phyloP scores from a whole-genome alignment of 306 rosid species.

The Mucuna pruriens region DNA sequence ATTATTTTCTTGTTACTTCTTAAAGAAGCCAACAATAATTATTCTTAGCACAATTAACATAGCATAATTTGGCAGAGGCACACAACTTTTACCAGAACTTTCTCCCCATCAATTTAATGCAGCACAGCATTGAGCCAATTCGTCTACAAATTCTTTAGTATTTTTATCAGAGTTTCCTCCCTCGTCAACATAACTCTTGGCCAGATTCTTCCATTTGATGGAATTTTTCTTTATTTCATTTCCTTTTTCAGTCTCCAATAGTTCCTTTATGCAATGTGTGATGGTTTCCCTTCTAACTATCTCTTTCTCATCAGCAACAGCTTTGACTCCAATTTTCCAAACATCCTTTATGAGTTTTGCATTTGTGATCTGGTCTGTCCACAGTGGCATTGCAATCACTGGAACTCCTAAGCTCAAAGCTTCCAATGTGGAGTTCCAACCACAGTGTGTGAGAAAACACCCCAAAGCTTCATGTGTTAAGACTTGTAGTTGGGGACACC shows the following conservation, averaged over 20 bases:
- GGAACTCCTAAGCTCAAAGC: slow-evolving; percentile 28
- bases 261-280: slow-evolving; percentile 3
- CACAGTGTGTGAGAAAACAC: slow-evolving; percentile 34
- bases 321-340: slow-evolving; percentile 21
- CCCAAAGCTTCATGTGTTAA: slow-evolving; percentile 29
- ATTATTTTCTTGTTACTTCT: background rate
- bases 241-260: slow-evolving; percentile 8
- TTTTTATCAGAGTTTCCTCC: slow-evolving; percentile 33
- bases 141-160: slow-evolving; percentile 12
- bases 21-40: background rate
- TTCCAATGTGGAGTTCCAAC: slow-evolving; percentile 32
- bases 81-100: background rate
- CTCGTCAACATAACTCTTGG: slow-evolving; percentile 9
- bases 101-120: background rate
- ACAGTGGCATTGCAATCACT: slow-evolving; percentile 33
- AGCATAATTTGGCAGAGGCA: background rate
- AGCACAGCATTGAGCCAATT: background rate
- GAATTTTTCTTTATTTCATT: slow-evolving; percentile 11
- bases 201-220: slow-evolving; percentile 27
- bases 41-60: background rate
- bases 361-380: slow-evolving; percentile 27
- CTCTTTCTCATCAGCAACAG: slow-evolving; percentile 21
- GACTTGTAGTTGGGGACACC: slow-evolving; percentile 33
- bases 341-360: slow-evolving; percentile 18
- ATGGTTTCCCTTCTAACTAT: background rate